Evolutionary conservation across 306 rosid genomes (phyloP).

Genomic region (Sechiopsis laciniata): DNA sequence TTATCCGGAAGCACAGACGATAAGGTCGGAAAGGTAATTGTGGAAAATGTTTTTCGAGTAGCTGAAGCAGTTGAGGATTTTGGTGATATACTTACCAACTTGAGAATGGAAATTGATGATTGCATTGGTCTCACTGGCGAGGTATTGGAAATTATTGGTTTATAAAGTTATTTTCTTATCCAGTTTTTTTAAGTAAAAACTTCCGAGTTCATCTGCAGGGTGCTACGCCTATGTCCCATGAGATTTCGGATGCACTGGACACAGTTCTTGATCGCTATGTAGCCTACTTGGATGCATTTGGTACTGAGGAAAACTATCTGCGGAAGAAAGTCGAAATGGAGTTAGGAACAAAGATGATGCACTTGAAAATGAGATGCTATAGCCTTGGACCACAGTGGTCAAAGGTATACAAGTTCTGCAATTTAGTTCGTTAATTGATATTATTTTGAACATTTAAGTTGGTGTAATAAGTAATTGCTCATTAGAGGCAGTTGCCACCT

Average conservation of each 20-base stretch:
- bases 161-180: neutral
- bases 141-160: constrained; percentile 37
- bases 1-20: constrained; percentile 64
- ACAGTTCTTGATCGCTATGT: constrained; percentile 56
- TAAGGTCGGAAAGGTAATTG: constrained; percentile 53
- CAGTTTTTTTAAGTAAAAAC: constrained; percentile 3
- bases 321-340: constrained; percentile 89
- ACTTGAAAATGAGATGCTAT: constrained; percentile 87
- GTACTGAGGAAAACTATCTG: constrained; percentile 69
- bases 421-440: too few relatives aligned
- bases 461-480: neutral
- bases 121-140: constrained; percentile 71
- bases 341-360: constrained; percentile 78
- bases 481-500: neutral
- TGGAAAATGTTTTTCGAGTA: constrained; percentile 60
- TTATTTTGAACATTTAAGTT: too few relatives aligned
- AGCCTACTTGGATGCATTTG: constrained; percentile 80
- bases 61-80: constrained; percentile 84
- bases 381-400: constrained; percentile 86
- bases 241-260: constrained; percentile 48
- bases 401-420: constrained; percentile 48
- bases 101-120: constrained; percentile 87
- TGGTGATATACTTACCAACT: constrained; percentile 44
- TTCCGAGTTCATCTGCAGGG: constrained; percentile 38
- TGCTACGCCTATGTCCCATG: constrained; percentile 56